Evolutionary conservation across 768 basidiomycete genomes (phyloP), one percentile per base, ranked within the genome.

Genomic region (Galerina marginata): DNA sequence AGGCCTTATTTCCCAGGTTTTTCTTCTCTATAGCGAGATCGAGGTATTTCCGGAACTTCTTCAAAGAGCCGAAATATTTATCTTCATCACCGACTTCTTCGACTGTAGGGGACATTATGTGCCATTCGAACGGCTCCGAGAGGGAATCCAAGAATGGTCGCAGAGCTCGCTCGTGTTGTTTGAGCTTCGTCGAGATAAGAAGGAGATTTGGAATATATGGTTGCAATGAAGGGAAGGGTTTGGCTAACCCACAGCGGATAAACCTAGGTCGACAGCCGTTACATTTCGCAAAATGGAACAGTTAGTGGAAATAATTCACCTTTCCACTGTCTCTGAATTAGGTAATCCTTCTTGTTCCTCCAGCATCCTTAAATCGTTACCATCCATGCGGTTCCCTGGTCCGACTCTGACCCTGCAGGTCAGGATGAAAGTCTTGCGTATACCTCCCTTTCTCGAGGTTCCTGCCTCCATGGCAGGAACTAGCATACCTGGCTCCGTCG

Each of bases 141-240:
- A 68, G 51, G 12, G 62, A 56, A 25, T 65, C 44, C 5, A 68
- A 60, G 53, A 68, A 68, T 15, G 60, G 55, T 23, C 50, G 36
- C 44, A 68, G 36, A 12, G 52, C 54, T 14, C 15, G n/a, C 4
- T 51, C 23, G 38, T 68, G 62, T 14, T 57, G 54, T 11, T 33
- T 57, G 44, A 68, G 59, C n/a, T 65, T 56, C 23, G 47, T 46
- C 6, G 61, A 56, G 40, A 68, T 56, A 23, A 51, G 40, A 6
- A 65, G 53, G 4, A 42, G 44, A 7, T 42, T 45, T 10, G 65
- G 67, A 5, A 68, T 25, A 15, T 43, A 38, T 15, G 67, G 58
- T 40, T 48, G 16, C 44, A 64, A 62, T 15, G 39, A 38, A 6
- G 62, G 58, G 33, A 60, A 33, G 3, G 64, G 67, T 11, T 49